Base-by-base conservation (phyloP, 2,329 filamentous ascomycete species). In the Ampelomyces quisqualis region DNA sequence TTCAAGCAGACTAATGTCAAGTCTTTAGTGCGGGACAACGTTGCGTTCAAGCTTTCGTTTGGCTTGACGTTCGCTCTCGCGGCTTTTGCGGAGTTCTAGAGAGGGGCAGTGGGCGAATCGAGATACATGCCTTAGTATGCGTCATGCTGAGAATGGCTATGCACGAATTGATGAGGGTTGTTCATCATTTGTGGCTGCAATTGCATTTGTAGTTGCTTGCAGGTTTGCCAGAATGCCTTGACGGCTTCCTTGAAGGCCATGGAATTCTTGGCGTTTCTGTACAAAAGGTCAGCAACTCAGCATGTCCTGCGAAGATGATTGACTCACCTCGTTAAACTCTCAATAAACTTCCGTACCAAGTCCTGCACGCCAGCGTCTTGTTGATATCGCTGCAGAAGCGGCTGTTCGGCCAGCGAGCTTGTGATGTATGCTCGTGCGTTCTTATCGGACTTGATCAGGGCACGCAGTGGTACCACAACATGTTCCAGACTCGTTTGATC, bases 1-100 rank as follows among this genome's bases (percentile, higher is more conserved):
- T 65, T 78, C 38, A 73, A 72, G 40, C 67, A 67, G 20, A 68
- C 78, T 18, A 72, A 81, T 53, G 45, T 81, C 14, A 65, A 72
- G 31, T 73, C 73, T 4, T 70, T 76, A 31, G 67, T 84, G 38
- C 73, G 77, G 54, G 73, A 77, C 45, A 79, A 82, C 53, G 76
- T 80, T 2, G 78, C 78, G 13, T 85, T 86, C 62, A 85, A 84
- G 60, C 62, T 83, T 15, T 81, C 83, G 3, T 90, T 90, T 64
- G 80, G 82, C n/a, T 59, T 80, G 28, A 85, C 86, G 19, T 90
- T 90, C 69, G 79, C 84, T 18, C 68, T 90, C 58, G 84, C 85
- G 34, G 81, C 79, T 2, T 85, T 86, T 74, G 76, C 75, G 57
- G 66, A 72, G 35, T 76, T 84, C 42, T 81, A 54, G 40, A n/a